Base-by-base conservation (phyloP, 2,329 filamentous ascomycete species). In the Xylariaceae sp. region DNA sequence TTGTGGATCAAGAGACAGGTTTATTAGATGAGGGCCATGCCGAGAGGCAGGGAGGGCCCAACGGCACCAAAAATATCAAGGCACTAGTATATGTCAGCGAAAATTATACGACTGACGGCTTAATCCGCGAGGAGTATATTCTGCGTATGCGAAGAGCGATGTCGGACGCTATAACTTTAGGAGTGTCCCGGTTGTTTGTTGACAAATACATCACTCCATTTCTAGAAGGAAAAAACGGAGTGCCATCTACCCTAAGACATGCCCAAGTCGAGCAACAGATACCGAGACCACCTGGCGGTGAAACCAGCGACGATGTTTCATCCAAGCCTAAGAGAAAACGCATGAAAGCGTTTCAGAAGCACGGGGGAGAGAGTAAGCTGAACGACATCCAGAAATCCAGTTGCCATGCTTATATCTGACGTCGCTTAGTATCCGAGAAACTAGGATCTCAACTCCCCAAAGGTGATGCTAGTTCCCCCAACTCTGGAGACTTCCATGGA, bases 61-160 rank as follows among this genome's bases (percentile, higher is more conserved):
- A 21, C 5, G 16, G 3, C 41, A 45, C 8, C n/a, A 21, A 5
- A 7, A 12, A 33, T 31, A 24, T 41, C 14, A 40, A 33, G 36
- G 47, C 47, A 16, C 11, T 50, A 16, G 47, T 50, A 5, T 50
- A 50, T 41, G 23, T 48, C 9, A 48, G 45, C 24, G 45, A 39
- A 8, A 39, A 26, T 14, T 39, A 48, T 33, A 48, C 45, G 21
- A 29, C 2, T 29, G 34, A 48, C 34, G 45, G 45, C 33, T 17
- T n/a, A 29, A 48, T 48, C 34, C 45, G 45, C 34, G 23, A 48
- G 23, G 45, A 48, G 24, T 48, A 48, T n/a, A 21, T 48, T 39
- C 34, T 19, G 16, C 45, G 45, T n/a, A 17, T 19, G 2, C 21
- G 21, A 29, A 37, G 19, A 4, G 46, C 46, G 26, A 33, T 33